Percentiles rank a stretch among this genome's conserved stretches.
Evolutionary conservation across 2,329 filamentous ascomycete genomes (phyloP).

Genomic region (Sordariomycetes sp.): DNA sequence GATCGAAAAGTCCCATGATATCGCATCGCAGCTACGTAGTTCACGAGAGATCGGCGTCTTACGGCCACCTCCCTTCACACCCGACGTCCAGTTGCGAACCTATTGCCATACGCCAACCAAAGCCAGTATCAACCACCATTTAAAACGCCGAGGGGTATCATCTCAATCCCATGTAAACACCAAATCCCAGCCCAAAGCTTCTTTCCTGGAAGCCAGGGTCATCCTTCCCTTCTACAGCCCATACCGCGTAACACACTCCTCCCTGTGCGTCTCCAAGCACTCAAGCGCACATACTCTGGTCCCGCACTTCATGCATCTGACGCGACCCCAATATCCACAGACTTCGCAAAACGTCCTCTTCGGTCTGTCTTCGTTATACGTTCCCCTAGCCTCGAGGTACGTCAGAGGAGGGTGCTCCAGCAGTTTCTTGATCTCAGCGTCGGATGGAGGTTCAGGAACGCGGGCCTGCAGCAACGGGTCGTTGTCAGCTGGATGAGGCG

Average conservation of each 20-base stretch:
- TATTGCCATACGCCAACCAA: too few relatives aligned
- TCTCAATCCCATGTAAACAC: constrained; percentile 6
- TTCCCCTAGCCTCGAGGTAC: constrained; percentile 54
- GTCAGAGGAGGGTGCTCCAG: constrained; percentile 55
- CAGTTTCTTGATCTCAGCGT: constrained; percentile 54
- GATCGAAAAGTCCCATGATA: too few relatives aligned
- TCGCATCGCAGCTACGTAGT: too few relatives aligned
- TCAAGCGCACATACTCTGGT: constrained; percentile 67
- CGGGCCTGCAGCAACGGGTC: constrained; percentile 50
- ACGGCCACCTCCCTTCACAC: too few relatives aligned
- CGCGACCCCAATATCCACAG: constrained; percentile 74
- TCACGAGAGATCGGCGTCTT: too few relatives aligned
- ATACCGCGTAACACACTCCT: constrained; percentile 61
- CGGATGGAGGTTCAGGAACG: constrained; percentile 48
- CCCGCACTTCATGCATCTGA: constrained; percentile 72
- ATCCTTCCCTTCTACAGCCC: constrained; percentile 26
- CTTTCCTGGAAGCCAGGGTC: too few relatives aligned
- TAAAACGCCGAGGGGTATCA: too few relatives aligned
- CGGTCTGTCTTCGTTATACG: constrained; percentile 32
- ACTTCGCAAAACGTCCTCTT: constrained; percentile 64
- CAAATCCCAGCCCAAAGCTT: too few relatives aligned
- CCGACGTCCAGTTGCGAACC: too few relatives aligned
- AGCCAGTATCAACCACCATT: too few relatives aligned
- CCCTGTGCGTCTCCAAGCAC: constrained; percentile 62
- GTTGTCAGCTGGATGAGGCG: constrained; percentile 36